phyloP scores from a whole-genome alignment of 805 yeast species.

The Zygoascus tannicola region DNA sequence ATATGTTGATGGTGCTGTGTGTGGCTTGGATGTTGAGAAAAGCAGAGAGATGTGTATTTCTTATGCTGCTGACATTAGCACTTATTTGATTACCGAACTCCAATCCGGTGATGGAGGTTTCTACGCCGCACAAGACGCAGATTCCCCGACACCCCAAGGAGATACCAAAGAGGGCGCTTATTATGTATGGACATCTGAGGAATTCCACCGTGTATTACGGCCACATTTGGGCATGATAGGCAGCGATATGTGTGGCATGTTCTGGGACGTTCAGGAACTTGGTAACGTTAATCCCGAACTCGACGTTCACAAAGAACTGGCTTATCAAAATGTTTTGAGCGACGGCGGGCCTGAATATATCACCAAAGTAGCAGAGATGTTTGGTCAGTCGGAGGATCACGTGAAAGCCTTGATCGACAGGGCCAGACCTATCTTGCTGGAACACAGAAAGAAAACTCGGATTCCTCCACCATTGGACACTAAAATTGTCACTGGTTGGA shows the following conservation, averaged over 20 bases:
- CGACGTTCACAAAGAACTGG: constrained; percentile 26
- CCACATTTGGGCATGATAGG: constrained; percentile 18
- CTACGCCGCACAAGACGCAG: constrained; percentile 30
- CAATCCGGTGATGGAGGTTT: constrained; percentile 21
- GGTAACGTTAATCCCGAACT: constrained; percentile 30
- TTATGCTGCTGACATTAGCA: constrained; percentile 19
- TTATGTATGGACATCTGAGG: constrained; percentile 29
- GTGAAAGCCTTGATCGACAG: constrained; percentile 18
- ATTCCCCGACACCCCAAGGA: constrained; percentile 19
- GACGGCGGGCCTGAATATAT: constrained; percentile 8
- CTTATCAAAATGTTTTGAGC: constrained; percentile 27
- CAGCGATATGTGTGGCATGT: constrained; percentile 29
- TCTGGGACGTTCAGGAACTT: constrained; percentile 28
- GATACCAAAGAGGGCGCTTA: constrained; percentile 27
- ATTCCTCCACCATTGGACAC: constrained; percentile 26
- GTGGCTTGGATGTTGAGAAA: constrained; percentile 13
- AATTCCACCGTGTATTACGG: constrained; percentile 19
- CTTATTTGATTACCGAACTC: constrained; percentile 16
- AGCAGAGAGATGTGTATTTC: constrained; percentile 14
- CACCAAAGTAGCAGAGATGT: constrained; percentile 26
- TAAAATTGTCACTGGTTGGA: constrained; percentile 31
- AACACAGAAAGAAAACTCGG: constrained; percentile 18
- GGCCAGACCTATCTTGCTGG: constrained; percentile 19
- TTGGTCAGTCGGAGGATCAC: constrained; percentile 24
- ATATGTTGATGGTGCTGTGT: constrained; percentile 21